Base-by-base conservation (phyloP, 176 grass and related monocot species). In the Areca catechu region DNA sequence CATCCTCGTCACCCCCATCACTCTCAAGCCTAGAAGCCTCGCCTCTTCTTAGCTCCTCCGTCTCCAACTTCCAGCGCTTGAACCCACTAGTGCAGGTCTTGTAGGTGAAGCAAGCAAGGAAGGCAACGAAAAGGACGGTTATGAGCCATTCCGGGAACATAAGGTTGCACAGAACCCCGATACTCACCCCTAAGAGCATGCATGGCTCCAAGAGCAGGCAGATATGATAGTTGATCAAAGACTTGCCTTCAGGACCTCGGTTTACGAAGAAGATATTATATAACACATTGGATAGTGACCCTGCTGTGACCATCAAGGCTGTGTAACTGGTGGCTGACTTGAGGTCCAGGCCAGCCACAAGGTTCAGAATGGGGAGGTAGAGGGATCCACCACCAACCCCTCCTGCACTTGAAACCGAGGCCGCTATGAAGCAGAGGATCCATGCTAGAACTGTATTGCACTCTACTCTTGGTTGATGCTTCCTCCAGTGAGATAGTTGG, bases 101-200 rank as follows among this genome's bases (percentile, higher is more conserved):
- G 63, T 14, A 49, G 53, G 85, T 89, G 69, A 74, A 85, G 63
- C 20, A 79, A 18, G 79, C 82, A 27, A 95, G 85, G 77, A 95
- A 79, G 0, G 82, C 47, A 19, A 76, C 63, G 63, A 95, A 95
- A 48, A 85, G 54, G 54, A 16, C 75, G 17, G 82, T 89, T 78
- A 95, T 86, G 56, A 95, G 81, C 89, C 89, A 95, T 50, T 95
- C 89, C 4, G 89, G 89, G 71, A 89, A 89, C 69, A 80, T 70
- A 55, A 89, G 52, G 69, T 95, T 95, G 78, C 82, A 89, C 19
- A 83, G 49, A 19, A 95, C 85, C 49, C 89, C 89, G 70, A 89
- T 25, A 69, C 85, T 95, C 16, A 95, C 85, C 14, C 85, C 89
- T 43, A 95, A 75, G 6, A 89, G 78, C 69, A 95, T 83, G 76